Percentiles rank a stretch among this genome's conserved stretches.
phyloP scores from a whole-genome alignment of 1,284 basidiomycete genomes.

The Blastosporella zonata region DNA sequence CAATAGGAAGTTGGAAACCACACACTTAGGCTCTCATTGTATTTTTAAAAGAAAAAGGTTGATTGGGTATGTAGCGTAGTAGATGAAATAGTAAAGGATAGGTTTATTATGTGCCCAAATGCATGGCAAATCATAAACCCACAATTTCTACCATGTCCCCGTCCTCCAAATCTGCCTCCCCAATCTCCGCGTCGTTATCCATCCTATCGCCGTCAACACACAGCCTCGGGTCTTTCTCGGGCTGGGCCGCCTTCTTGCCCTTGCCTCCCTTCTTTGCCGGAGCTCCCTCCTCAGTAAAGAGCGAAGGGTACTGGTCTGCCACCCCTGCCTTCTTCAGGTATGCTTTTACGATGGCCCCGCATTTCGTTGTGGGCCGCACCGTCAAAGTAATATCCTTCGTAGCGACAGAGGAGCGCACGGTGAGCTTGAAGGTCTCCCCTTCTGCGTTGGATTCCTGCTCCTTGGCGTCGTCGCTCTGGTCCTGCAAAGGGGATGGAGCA shows the following conservation, averaged over 20 bases:
- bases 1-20: conserved; percentile 14
- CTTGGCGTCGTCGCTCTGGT: conserved; percentile 24
- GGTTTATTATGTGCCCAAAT: conserved; percentile 1
- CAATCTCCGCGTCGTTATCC: conserved; percentile 52
- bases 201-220: conserved; percentile 69
- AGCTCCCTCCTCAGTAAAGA: conserved; percentile 22
- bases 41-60: conserved; percentile 1
- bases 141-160: conserved; percentile 73
- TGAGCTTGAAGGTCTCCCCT: conserved; percentile 57
- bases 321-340: conserved; percentile 65
- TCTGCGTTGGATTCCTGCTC: conserved; percentile 42
- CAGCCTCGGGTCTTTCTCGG: conserved; percentile 45
- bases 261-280: conserved; percentile 18
- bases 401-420: conserved; percentile 53
- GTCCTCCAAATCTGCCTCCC: conserved; percentile 67
- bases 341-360: conserved; percentile 66
- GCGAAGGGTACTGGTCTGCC: conserved; percentile 45
- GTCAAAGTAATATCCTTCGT: conserved; percentile 55
- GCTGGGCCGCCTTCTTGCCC: conserved; percentile 24
- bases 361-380: conserved; percentile 71
- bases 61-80: conserved; percentile 7
- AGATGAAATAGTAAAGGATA: neutral
- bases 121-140: conserved; percentile 43
- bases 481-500: conserved; percentile 13
- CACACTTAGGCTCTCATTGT: neutral